A percentile compares a stretch with the other conserved stretches of the same genome.
These are phyloP conservation scores for Exophiala lecanii-corni DNA, from an alignment of 2,329 filamentous ascomycete species.

Conservation along the genomic window DNA sequence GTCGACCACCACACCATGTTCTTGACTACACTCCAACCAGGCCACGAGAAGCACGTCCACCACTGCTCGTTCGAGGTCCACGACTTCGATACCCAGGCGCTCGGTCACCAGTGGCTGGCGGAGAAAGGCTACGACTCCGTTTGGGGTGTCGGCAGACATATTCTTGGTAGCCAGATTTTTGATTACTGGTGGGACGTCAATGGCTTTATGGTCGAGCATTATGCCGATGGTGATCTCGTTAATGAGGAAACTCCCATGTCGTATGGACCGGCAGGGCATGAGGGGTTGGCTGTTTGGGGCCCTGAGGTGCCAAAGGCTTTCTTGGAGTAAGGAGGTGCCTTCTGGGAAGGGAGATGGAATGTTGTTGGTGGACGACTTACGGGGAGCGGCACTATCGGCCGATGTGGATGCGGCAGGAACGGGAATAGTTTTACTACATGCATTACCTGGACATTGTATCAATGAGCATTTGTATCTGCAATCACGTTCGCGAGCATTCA, in stretches of 20 bases:
- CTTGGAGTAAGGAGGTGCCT: conserved; percentile 27
- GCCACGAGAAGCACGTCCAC: conserved; percentile 52
- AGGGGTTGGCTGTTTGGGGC: conserved; percentile 35
- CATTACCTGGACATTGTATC: too few relatives aligned
- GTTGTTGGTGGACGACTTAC: neutral
- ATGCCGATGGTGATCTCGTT: conserved; percentile 60
- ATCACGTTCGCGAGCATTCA: too few relatives aligned
- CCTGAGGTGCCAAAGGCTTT: conserved; percentile 33
- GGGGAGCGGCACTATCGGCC: too few relatives aligned
- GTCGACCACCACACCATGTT: conserved; percentile 54
- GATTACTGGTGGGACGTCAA: conserved; percentile 48
- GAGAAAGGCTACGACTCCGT: conserved; percentile 59
- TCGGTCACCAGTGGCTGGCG: conserved; percentile 66
- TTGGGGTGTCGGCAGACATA: conserved; percentile 68
- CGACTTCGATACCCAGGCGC: conserved; percentile 65
- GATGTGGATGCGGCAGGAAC: too few relatives aligned
- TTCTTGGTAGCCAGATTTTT: conserved; percentile 67
- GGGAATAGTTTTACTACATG: too few relatives aligned
- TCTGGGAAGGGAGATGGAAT: neutral
- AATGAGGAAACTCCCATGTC: conserved; percentile 32
- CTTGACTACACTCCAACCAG: conserved; percentile 31
- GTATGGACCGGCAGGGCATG: conserved; percentile 31
- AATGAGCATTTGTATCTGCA: too few relatives aligned
- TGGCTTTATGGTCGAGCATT: conserved; percentile 64
- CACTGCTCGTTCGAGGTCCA: conserved; percentile 67